Percentiles rank a stretch among this genome's conserved stretches.
These are phyloP conservation scores for Arthrinium phaeospermum DNA, from an alignment of 2,329 filamentous ascomycete species.

Conservation along the genomic window DNA sequence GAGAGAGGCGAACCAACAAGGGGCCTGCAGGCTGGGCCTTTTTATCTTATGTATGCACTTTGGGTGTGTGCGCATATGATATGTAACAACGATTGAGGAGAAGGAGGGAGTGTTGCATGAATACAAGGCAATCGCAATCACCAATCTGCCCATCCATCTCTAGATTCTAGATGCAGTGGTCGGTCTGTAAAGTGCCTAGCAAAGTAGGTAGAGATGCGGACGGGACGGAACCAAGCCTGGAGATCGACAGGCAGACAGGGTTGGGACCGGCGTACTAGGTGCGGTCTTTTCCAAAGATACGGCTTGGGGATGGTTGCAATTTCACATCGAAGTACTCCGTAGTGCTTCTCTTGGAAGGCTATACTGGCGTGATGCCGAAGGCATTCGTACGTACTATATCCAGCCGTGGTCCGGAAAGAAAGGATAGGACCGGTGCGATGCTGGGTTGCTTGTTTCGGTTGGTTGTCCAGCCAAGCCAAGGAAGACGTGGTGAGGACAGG, in stretches of 20 bases:
- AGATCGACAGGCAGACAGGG: conserved; percentile 14
- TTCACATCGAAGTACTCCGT: not conserved
- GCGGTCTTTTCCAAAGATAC: conserved; percentile 1
- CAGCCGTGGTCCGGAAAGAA: not conserved
- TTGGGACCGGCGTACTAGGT: conserved; percentile 9
- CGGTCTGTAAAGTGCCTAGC: not conserved
- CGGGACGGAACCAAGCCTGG: conserved; percentile 8
- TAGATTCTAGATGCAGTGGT: not conserved
- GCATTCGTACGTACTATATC: not conserved
- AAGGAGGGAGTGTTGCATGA: conserved; percentile 1
- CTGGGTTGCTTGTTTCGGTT: not conserved
- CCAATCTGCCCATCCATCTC: not conserved
- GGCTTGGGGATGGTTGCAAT: not conserved
- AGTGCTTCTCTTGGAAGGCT: not conserved
- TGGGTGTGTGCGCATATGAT: conserved; percentile 11
- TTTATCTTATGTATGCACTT: not conserved
- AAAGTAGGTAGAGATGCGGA: not conserved
- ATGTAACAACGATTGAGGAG: not conserved
- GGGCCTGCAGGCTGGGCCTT: not conserved
- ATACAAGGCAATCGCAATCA: not conserved
- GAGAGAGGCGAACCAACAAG: not conserved
- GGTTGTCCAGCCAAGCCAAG: not conserved
- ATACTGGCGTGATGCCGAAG: not conserved
- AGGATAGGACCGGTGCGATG: not conserved
- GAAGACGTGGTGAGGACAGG: not conserved